A percentile compares a stretch with the other conserved stretches of the same genome.
Conservation (phyloP, 78 protist genomes). For the Creolimax fragrantissima region DNA sequence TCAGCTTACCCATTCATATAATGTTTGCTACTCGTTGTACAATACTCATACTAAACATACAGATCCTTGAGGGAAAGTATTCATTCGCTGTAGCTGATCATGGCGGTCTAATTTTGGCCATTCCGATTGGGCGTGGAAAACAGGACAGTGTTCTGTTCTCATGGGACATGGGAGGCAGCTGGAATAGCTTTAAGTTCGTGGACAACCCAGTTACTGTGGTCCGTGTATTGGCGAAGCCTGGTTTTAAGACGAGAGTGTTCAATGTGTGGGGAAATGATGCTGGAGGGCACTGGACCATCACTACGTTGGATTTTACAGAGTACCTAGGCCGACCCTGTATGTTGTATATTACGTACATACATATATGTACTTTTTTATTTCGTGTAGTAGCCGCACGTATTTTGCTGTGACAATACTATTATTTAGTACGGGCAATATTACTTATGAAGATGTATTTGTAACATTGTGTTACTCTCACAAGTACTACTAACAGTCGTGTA, state of each 20-base stretch:
- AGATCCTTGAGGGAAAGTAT: neutral
- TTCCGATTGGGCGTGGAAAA: neutral
- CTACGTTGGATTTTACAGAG: neutral
- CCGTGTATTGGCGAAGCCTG: neutral
- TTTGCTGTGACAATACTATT: too few species aligned
- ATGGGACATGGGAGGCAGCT: neutral
- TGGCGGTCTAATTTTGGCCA: neutral
- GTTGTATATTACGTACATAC: neutral
- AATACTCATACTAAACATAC: too few species aligned
- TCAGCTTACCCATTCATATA: too few species aligned
- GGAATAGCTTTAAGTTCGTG: neutral
- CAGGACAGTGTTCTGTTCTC: constrained; percentile 5
- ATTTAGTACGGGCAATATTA: too few species aligned
- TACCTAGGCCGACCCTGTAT: neutral
- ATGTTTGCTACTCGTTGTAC: too few species aligned
- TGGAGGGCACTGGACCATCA: neutral
- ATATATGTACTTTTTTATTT: too few species aligned
- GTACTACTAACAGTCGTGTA: too few species aligned
- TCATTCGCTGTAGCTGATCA: neutral
- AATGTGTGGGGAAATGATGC: neutral
- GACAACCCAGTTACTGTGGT: neutral
- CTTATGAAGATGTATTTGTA: too few species aligned
- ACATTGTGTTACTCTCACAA: too few species aligned
- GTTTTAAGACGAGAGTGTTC: neutral
- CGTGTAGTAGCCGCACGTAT: too few species aligned